Evolutionary conservation across 192 early-diverging fungal species (phyloP).

Genomic region (Coemansia sp.): DNA sequence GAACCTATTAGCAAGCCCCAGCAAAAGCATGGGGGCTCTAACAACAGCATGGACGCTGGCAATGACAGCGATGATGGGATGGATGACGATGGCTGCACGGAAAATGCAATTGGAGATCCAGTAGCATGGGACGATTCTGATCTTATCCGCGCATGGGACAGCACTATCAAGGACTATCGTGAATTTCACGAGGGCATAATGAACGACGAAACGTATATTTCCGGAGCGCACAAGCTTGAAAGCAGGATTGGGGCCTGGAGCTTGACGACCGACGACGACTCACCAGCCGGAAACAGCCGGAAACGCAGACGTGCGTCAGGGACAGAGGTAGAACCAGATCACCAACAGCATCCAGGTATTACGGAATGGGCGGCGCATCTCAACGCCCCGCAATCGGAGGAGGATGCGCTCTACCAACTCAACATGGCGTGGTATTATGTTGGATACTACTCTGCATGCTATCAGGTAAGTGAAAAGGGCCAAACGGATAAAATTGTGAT

Average conservation of each 20-base stretch:
- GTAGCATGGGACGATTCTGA: slow-evolving; percentile 62
- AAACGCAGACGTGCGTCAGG: slow-evolving; percentile 17
- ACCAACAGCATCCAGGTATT: slow-evolving; percentile 3
- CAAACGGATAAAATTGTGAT: background rate
- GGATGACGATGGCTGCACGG: background rate
- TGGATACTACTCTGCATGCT: slow-evolving; percentile 72
- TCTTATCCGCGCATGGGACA: slow-evolving; percentile 65
- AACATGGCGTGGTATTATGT: slow-evolving; percentile 76
- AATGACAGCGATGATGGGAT: slow-evolving; percentile 9
- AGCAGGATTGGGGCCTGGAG: slow-evolving; percentile 25
- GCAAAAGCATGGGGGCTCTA: background rate
- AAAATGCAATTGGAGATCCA: slow-evolving; percentile 8
- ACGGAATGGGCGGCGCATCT: slow-evolving; percentile 7
- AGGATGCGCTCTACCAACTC: slow-evolving; percentile 63
- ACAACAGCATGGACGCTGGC: slow-evolving; percentile 1
- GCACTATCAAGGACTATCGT: slow-evolving; percentile 59
- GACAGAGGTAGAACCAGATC: background rate
- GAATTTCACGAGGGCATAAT: slow-evolving; percentile 30
- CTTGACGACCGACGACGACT: slow-evolving; percentile 7
- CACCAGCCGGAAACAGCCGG: slow-evolving; percentile 11
- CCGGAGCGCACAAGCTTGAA: slow-evolving; percentile 18
- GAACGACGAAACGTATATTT: slow-evolving; percentile 22
- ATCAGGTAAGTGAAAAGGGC: slow-evolving; percentile 54
- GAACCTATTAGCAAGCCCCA: background rate
- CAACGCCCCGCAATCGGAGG: slow-evolving; percentile 38